Evolutionary conservation across 2,329 filamentous ascomycete genomes (phyloP).

Genomic region (Juglanconis sp.): DNA sequence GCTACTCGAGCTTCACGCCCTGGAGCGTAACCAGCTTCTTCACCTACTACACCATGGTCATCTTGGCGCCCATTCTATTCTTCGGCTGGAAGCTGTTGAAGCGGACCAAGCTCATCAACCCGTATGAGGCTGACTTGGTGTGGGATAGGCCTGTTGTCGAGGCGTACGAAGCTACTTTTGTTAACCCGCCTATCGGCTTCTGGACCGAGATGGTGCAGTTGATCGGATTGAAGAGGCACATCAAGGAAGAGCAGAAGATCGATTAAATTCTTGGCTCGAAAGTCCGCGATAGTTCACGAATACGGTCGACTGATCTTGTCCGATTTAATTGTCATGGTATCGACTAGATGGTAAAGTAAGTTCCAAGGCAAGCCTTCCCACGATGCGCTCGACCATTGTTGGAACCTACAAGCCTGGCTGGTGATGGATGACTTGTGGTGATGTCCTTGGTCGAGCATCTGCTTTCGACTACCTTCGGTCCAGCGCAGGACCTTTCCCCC

Average conservation of each 20-base stretch:
- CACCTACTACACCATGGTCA: constrained; percentile 53
- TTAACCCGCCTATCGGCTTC: constrained; percentile 12
- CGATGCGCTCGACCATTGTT: no score
- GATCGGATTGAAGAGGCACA: constrained; percentile 13
- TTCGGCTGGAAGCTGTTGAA: constrained; percentile 64
- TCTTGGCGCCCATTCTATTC: constrained; percentile 53
- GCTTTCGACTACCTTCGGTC: no score
- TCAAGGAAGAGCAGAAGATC: constrained; percentile 10
- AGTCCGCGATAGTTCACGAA: no score
- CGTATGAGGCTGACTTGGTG: constrained; percentile 56
- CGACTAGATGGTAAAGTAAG: no score
- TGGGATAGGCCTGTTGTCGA: constrained; percentile 61
- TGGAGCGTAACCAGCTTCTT: constrained; percentile 32
- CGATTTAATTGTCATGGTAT: no score
- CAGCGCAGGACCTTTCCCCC: no score
- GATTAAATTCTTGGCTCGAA: background rate
- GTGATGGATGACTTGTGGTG: no score
- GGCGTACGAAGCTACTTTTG: constrained; percentile 29
- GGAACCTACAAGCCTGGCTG: no score
- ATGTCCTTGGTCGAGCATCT: no score
- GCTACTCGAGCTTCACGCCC: constrained; percentile 41
- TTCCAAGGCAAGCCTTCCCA: no score
- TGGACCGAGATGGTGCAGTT: constrained; percentile 16
- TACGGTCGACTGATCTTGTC: no score
- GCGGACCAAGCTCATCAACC: constrained; percentile 50